A percentile compares a stretch with the other conserved stretches of the same genome.
phyloP scores from a whole-genome alignment of 1,284 basidiomycete species.

The Cutaneotrichosporon arboriforme region DNA sequence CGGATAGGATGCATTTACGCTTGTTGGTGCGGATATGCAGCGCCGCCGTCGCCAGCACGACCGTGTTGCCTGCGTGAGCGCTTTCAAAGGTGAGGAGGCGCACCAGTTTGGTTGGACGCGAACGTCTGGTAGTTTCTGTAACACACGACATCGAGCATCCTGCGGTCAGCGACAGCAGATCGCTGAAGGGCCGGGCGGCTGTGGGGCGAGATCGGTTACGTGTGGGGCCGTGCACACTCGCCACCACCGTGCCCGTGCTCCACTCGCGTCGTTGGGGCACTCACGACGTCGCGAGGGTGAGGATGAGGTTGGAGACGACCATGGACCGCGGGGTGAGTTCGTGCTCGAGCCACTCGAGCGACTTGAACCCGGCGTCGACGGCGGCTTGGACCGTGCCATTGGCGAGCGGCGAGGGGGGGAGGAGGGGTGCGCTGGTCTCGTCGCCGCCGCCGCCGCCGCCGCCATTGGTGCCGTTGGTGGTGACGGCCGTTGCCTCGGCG shows the following conservation, averaged over 20 bases:
- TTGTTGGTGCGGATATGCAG: constrained; percentile 7
- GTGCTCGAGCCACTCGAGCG: constrained; percentile 2
- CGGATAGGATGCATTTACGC: constrained; percentile 10
- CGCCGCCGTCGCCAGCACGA: constrained; percentile 15
- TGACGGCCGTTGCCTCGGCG: background rate
- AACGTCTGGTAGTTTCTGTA: constrained; percentile 15
- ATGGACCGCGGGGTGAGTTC: constrained; percentile 22
- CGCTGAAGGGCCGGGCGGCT: background rate
- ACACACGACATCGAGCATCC: constrained; percentile 18
- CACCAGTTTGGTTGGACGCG: constrained; percentile 15
- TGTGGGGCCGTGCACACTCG: background rate
- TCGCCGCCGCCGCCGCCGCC: no score
- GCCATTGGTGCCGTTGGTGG: no score
- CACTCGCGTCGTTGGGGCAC: background rate
- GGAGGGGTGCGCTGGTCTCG: background rate
- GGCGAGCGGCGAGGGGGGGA: background rate
- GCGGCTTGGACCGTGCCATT: background rate
- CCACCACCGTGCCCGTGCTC: background rate
- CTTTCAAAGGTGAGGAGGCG: no score
- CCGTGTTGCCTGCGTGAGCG: constrained; percentile 11
- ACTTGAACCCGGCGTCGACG: background rate
- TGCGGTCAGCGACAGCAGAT: constrained; percentile 2
- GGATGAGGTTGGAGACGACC: constrained; percentile 22
- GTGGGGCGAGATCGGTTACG: background rate
- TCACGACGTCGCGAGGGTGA: constrained; percentile 11